phyloP scores from a whole-genome alignment of 78 protist species.

The Cavenderia fasciculata region DNA sequence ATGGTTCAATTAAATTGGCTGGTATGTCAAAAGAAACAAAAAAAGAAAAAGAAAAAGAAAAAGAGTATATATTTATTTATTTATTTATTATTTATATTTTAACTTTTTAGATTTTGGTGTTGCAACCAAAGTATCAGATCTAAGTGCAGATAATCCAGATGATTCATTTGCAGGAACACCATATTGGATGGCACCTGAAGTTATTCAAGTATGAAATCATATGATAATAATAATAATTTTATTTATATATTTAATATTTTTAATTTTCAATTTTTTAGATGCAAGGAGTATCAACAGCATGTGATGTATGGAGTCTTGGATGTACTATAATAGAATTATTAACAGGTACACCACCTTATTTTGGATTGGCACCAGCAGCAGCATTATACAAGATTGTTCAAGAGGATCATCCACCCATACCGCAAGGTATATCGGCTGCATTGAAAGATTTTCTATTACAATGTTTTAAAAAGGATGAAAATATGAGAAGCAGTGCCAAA shows the following conservation, averaged over 20 bases:
- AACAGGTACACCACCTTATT: constrained; percentile 91
- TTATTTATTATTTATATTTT: too few relatives aligned
- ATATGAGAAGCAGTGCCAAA: constrained; percentile 84
- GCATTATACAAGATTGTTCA: constrained; percentile 92
- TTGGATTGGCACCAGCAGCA: constrained; percentile 93
- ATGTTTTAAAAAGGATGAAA: constrained; percentile 94
- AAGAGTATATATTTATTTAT: constrained; percentile 80
- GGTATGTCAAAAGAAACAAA: too few relatives aligned
- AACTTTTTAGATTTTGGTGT: constrained; percentile 91
- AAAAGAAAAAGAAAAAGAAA: too few relatives aligned
- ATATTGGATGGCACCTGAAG: constrained; percentile 93
- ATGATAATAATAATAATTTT: too few relatives aligned
- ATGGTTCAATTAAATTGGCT: constrained; percentile 87
- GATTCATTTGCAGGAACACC: constrained; percentile 95
- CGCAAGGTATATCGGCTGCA: constrained; percentile 89
- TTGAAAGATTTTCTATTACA: constrained; percentile 87
- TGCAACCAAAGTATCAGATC: constrained; percentile 70
- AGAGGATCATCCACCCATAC: constrained; percentile 87
- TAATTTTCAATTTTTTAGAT: constrained; percentile 83
- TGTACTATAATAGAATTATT: constrained; percentile 85
- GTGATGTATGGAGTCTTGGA: constrained; percentile 88
- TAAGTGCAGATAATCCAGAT: constrained; percentile 59
- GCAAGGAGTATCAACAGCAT: constrained; percentile 76
- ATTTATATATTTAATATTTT: not conserved
- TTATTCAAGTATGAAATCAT: too few relatives aligned